Conservation (phyloP, 495 filamentous ascomycete species). For the Collariella sp. region DNA sequence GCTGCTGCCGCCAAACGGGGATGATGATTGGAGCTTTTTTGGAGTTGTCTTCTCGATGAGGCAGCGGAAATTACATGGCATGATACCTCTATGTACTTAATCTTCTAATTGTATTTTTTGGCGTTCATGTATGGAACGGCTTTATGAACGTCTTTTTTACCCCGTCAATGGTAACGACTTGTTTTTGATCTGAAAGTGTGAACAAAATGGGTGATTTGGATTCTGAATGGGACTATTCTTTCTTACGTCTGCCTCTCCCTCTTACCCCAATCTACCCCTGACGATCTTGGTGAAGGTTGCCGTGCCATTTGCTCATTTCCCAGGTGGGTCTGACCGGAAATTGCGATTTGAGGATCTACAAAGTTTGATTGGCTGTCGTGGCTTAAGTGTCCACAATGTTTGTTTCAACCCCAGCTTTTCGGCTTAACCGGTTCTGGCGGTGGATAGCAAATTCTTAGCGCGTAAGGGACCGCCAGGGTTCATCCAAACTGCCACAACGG, state of each 20-base stretch:
- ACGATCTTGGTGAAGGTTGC: no score
- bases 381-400: not conserved
- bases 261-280: no score
- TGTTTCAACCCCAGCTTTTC: constrained; percentile 11
- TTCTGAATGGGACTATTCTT: no score
- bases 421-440: not conserved
- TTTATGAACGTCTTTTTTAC: constrained; percentile 14
- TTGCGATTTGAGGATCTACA: not conserved
- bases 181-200: not conserved
- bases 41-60: constrained; percentile 1
- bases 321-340: constrained; percentile 7
- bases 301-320: not conserved
- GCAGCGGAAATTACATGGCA: constrained; percentile 15
- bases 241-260: no score
- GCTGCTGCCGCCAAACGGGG: constrained; percentile 2
- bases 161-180: not conserved
- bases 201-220: no score
- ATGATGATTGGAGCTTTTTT: constrained; percentile 8
- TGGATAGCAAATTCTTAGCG: no score
- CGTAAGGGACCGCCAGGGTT: no score
- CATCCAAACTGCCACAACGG: no score
- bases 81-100: constrained; percentile 39
- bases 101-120: constrained; percentile 36
- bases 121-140: constrained; percentile 16
- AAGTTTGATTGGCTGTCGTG: not conserved